Conservation (phyloP, 164 flowering plant genomes). For the Umbilicus rupestris region DNA sequence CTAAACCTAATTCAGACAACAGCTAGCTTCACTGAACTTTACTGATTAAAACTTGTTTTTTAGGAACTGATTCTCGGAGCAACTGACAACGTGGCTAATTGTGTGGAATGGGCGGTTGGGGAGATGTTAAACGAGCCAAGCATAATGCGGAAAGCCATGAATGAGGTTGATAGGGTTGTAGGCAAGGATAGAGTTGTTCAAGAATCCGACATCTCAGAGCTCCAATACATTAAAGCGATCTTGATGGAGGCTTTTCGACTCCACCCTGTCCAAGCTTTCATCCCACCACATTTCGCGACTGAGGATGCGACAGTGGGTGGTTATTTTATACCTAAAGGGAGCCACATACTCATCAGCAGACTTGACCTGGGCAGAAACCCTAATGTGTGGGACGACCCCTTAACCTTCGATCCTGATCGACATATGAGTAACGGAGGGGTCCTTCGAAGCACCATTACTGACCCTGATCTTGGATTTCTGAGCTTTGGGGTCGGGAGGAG, state of each 20-base stretch:
- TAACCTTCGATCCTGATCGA: slow-evolving; percentile 18
- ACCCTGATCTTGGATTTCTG: slow-evolving; percentile 11
- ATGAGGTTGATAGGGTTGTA: slow-evolving; percentile 22
- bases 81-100: slow-evolving; percentile 24
- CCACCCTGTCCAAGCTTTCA: slow-evolving; percentile 26
- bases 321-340: slow-evolving; percentile 33
- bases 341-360: slow-evolving; percentile 25
- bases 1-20: not conserved
- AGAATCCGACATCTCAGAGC: slow-evolving; percentile 25
- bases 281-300: slow-evolving; percentile 17
- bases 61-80: slow-evolving; percentile 23
- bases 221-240: slow-evolving; percentile 23
- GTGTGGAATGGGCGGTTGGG: slow-evolving; percentile 11
- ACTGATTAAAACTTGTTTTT: not conserved
- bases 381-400: slow-evolving; percentile 26
- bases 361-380: slow-evolving; percentile 27
- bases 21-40: too few species aligned
- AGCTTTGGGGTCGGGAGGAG: slow-evolving; percentile 18
- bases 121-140: slow-evolving; percentile 24
- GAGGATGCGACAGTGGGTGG: slow-evolving; percentile 17
- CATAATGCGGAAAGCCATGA: slow-evolving; percentile 13
- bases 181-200: slow-evolving; percentile 19
- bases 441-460: slow-evolving; percentile 7
- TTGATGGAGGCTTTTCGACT: slow-evolving; percentile 24
- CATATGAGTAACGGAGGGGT: slow-evolving; percentile 5